Evolutionary conservation across 352 stramenopile genomes (phyloP).

Genomic region (Globisporangium orthogonon): DNA sequence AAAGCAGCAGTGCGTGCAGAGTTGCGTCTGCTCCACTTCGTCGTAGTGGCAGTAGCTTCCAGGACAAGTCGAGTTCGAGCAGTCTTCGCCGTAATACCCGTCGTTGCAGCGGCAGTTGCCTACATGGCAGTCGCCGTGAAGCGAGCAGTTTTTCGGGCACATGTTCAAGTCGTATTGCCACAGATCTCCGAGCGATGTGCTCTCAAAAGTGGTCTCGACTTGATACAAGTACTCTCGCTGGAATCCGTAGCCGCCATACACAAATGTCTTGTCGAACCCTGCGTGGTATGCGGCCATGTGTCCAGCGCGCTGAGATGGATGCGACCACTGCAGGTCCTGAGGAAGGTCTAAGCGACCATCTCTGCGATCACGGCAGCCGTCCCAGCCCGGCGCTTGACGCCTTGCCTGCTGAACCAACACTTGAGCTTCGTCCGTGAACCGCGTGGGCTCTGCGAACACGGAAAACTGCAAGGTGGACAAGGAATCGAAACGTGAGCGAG

Average conservation of each 20-base stretch:
- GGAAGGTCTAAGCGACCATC: constrained; percentile 63
- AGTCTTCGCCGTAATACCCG: constrained; percentile 95
- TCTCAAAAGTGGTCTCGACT: constrained; percentile 43
- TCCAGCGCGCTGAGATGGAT: constrained; percentile 79
- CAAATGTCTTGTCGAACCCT: constrained; percentile 64
- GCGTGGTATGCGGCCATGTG: constrained; percentile 84
- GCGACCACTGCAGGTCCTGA: constrained; percentile 68
- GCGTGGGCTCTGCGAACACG: constrained; percentile 87
- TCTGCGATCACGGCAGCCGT: constrained; percentile 90
- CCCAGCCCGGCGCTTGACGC: constrained; percentile 90
- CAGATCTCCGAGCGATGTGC: constrained; percentile 72
- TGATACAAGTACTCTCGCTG: constrained; percentile 53
- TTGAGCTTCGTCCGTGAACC: constrained; percentile 45
- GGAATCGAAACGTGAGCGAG: neutral
- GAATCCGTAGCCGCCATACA: constrained; percentile 89
- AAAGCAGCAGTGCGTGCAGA: constrained; percentile 93
- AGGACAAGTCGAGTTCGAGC: constrained; percentile 92
- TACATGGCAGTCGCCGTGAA: constrained; percentile 88
- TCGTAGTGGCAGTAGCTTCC: constrained; percentile 93
- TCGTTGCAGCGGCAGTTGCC: constrained; percentile 92
- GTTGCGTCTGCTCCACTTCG: constrained; percentile 69
- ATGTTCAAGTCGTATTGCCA: constrained; percentile 89
- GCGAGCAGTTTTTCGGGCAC: constrained; percentile 92
- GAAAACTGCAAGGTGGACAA: constrained; percentile 39
- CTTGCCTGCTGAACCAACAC: constrained; percentile 89